Conservation (phyloP, 2,329 filamentous ascomycete species). For the Trichoderma sp. region DNA sequence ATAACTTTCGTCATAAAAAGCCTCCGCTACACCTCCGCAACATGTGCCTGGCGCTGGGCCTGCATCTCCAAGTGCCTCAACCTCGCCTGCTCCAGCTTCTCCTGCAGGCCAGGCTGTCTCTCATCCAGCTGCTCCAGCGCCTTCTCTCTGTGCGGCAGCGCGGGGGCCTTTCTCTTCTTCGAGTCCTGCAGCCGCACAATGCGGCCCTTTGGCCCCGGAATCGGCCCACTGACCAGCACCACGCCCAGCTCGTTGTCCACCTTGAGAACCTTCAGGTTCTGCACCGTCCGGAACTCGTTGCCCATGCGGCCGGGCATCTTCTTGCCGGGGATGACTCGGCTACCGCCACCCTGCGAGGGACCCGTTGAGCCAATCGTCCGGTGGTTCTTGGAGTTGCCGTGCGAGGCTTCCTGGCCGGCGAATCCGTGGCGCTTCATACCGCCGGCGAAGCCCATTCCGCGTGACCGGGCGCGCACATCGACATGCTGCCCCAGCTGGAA, state of each 20-base stretch:
- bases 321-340: conserved; percentile 91
- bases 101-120: conserved; percentile 50
- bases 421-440: conserved; percentile 98
- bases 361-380: conserved; percentile 88
- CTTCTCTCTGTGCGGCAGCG: conserved; percentile 51
- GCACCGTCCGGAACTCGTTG: conserved; percentile 80
- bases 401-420: conserved; percentile 81
- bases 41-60: conserved; percentile 44
- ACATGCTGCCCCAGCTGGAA: conserved; percentile 89
- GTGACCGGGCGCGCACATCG: conserved; percentile 75
- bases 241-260: conserved; percentile 85
- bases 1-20: neutral
- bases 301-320: conserved; percentile 98
- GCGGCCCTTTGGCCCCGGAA: conserved; percentile 86
- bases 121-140: conserved; percentile 47
- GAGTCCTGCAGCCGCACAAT: conserved; percentile 87
- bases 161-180: conserved; percentile 73
- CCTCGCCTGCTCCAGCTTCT: conserved; percentile 51
- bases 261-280: conserved; percentile 87
- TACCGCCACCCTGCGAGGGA: conserved; percentile 87
- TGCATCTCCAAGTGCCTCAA: conserved; percentile 57
- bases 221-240: conserved; percentile 81
- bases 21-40: conserved; percentile 28
- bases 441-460: conserved; percentile 92
- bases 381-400: conserved; percentile 95